phyloP scores from a whole-genome alignment of 345 rosid species.

The Cardamine chenopodiifolia region DNA sequence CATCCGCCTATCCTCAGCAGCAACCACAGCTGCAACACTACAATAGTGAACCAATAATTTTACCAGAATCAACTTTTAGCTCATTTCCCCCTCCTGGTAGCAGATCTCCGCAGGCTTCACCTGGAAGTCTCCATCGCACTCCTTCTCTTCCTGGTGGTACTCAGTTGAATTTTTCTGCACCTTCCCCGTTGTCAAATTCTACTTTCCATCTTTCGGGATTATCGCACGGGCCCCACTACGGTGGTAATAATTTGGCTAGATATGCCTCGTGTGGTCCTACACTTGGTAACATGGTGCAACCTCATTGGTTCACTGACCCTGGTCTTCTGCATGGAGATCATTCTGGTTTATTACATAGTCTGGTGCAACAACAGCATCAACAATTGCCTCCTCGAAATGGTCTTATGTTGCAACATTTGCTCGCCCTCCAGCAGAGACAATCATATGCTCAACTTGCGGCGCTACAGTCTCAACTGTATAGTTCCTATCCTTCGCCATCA shows the following conservation, averaged over 20 bases:
- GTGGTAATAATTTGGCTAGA: conserved; percentile 71
- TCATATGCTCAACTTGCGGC: conserved; percentile 74
- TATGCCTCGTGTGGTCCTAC: conserved; percentile 68
- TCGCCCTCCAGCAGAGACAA: conserved; percentile 64
- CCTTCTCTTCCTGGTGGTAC: conserved; percentile 56
- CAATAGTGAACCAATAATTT: conserved; percentile 65
- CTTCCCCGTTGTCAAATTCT: conserved; percentile 67
- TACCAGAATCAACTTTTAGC: conserved; percentile 72
- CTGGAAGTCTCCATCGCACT: conserved; percentile 51
- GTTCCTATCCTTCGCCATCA: conserved; percentile 60
- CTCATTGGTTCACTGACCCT: conserved; percentile 82
- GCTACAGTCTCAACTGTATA: conserved; percentile 72
- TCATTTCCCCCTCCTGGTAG: conserved; percentile 92
- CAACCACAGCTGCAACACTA: conserved; percentile 67
- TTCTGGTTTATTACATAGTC: conserved; percentile 60
- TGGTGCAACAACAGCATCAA: conserved; percentile 59
- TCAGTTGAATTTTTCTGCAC: conserved; percentile 56
- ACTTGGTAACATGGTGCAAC: conserved; percentile 71
- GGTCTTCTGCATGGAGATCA: conserved; percentile 80
- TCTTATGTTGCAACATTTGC: conserved; percentile 56
- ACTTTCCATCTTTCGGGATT: conserved; percentile 59
- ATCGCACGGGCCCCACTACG: conserved; percentile 66
- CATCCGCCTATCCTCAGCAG: conserved; percentile 88
- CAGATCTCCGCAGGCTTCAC: conserved; percentile 62
- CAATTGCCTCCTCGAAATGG: conserved; percentile 74